phyloP scores from a whole-genome alignment of 2,329 filamentous ascomycete genomes.

The Biscogniauxia sp. region DNA sequence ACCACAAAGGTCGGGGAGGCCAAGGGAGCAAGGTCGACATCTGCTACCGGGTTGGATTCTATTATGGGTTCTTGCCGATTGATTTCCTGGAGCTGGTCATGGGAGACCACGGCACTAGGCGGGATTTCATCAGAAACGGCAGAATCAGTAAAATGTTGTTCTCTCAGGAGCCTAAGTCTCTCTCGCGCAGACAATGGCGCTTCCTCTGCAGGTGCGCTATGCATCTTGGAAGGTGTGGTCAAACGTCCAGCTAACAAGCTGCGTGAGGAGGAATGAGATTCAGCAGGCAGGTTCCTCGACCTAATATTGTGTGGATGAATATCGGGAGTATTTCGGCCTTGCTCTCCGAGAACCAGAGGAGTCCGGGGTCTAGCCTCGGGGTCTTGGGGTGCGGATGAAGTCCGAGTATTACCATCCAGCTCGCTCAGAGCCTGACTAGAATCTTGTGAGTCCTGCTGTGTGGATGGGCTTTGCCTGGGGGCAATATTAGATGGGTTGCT shows the following conservation, averaged over 20 bases:
- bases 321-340: conserved; percentile 3
- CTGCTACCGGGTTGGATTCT: background rate
- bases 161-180: conserved; percentile 22
- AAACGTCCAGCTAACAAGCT: background rate
- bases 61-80: background rate
- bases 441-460: conserved; percentile 14
- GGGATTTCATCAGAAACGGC: background rate
- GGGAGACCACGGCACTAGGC: background rate
- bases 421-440: conserved; percentile 28
- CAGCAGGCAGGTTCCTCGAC: background rate
- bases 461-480: conserved; percentile 1
- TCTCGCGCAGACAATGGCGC: conserved; percentile 24
- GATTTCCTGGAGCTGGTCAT: conserved; percentile 5
- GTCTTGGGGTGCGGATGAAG: conserved; percentile 17
- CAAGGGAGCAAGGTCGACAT: conserved; percentile 7
- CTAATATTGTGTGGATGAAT: background rate
- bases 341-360: background rate
- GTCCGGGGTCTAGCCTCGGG: conserved; percentile 7
- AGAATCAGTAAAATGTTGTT: conserved; percentile 17
- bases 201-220: conserved; percentile 11
- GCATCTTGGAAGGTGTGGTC: conserved; percentile 19
- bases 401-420: conserved; percentile 27
- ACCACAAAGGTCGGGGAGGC: conserved; percentile 14
- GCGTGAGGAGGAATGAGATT: background rate
- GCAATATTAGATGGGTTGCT: conserved; percentile 15